Evolutionary conservation across 306 rosid species (phyloP), one percentile per base, ranked within the genome.

Genomic region (Benincasa hispida): DNA sequence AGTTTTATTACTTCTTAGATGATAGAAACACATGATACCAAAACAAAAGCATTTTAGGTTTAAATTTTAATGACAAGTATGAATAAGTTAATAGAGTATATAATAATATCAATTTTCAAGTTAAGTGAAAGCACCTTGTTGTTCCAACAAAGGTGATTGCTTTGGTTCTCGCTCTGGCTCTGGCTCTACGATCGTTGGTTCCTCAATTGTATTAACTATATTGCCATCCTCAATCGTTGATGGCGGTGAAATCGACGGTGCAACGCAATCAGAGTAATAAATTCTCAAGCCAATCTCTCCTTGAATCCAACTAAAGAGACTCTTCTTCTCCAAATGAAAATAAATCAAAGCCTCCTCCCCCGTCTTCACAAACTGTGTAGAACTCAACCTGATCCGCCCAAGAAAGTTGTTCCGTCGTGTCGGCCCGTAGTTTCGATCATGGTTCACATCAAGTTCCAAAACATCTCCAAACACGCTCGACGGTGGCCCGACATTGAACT

Each of bases 261-360:
- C 39, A 25, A 77, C 41, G 5, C 70, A 85, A 27, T 91, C 96
- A 0, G 56, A 73, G 58, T 84, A 93, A 48, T 88, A 93, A 58
- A 91, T 87, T 76, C 82, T 91, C 82, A 93, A 80, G 5, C 98
- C 98, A 54, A 93, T 82, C 13, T 93, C 89, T 0, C 98, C 97
- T 61, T 85, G 91, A 51, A 87, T 75, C 82, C 82, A 87, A 59
- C 74, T 88, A 58, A 87, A 42, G 27, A 87, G 21, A 77, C 63
- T 69, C 80, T 88, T 93, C 87, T 85, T 93, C 79, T 91, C 84
- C 77, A 93, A 63, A 8, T 77, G 79, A 30, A 84, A 88, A 45
- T 93, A 91, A 14, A 93, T 89, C 79, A 93, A 73, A 37, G 98
- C 97, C 79, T 93, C 98, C 81, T 93, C 98, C 8, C 96, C 98